These are phyloP conservation scores for Mediolabrus comicus DNA, from an alignment of 108 stramenopile species.

Conservation along the genomic window DNA sequence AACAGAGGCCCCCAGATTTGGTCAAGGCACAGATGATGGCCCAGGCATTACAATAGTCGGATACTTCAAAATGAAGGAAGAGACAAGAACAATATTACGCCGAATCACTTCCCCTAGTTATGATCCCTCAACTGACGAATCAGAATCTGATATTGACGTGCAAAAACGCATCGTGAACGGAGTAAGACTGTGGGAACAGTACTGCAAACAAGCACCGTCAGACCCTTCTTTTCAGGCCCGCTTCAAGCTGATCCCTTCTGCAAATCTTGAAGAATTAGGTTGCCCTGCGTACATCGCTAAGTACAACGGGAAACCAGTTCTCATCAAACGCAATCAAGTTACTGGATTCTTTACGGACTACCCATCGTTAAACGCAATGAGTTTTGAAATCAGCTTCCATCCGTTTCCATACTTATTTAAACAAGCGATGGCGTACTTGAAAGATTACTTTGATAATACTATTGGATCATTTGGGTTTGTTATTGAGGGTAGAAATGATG, in stretches of 20 bases:
- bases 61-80: constrained; percentile 76
- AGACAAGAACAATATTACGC: constrained; percentile 73
- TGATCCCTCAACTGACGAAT: constrained; percentile 48
- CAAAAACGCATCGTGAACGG: constrained; percentile 71
- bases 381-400: constrained; percentile 84
- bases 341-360: constrained; percentile 78
- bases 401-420: constrained; percentile 84
- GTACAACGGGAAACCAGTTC: constrained; percentile 81
- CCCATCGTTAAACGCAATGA: constrained; percentile 69
- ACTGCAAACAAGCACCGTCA: constrained; percentile 70
- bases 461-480: constrained; percentile 74
- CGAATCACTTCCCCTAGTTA: constrained; percentile 75
- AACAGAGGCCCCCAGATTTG: constrained; percentile 78
- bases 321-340: constrained; percentile 77
- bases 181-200: constrained; percentile 77
- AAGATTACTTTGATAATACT: constrained; percentile 70
- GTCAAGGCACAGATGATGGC: constrained; percentile 55
- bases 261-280: constrained; percentile 76
- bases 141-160: constrained; percentile 42
- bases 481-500: constrained; percentile 78
- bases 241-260: constrained; percentile 73
- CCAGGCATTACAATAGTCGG: constrained; percentile 69
- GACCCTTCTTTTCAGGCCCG: constrained; percentile 69
- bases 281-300: constrained; percentile 75
- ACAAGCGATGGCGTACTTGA: constrained; percentile 78